phyloP scores from a whole-genome alignment of 176 grass and related monocot species.

The Ananas comosus region DNA sequence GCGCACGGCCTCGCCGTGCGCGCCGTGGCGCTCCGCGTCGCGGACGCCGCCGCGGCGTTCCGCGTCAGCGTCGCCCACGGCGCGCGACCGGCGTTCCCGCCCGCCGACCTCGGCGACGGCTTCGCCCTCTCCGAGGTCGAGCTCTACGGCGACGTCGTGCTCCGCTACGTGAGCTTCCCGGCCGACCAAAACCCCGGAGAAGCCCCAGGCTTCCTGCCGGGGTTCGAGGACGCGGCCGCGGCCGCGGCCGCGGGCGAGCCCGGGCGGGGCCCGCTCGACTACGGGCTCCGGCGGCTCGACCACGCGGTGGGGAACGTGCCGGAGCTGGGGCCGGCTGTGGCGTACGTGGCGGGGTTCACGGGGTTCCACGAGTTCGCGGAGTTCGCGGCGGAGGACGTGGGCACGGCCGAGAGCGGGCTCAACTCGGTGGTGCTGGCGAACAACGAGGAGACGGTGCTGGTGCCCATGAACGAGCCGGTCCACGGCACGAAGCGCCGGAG shows the following conservation, averaged over 20 bases:
- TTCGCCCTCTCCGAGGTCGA: slow-evolving; percentile 74
- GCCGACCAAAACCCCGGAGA: not conserved
- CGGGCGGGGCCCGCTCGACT: slow-evolving; percentile 15
- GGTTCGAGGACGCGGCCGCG: slow-evolving; percentile 37
- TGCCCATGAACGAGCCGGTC: slow-evolving; percentile 85
- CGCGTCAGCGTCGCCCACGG: slow-evolving; percentile 52
- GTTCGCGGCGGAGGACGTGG: slow-evolving; percentile 86
- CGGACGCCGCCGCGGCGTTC: slow-evolving; percentile 67
- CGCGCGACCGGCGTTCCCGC: slow-evolving; percentile 58
- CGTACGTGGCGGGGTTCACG: slow-evolving; percentile 49
- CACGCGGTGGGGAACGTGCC: slow-evolving; percentile 87
- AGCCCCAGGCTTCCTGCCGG: slow-evolving; percentile 48
- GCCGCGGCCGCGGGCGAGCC: not conserved
- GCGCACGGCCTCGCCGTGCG: slow-evolving; percentile 75
- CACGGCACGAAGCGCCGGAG: slow-evolving; percentile 92
- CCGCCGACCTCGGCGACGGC: slow-evolving; percentile 47
- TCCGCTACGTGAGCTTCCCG: slow-evolving; percentile 63
- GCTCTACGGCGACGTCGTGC: slow-evolving; percentile 86
- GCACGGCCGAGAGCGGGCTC: slow-evolving; percentile 86
- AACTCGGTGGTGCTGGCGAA: slow-evolving; percentile 91
- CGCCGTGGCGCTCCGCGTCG: slow-evolving; percentile 56
- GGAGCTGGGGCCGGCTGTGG: slow-evolving; percentile 31
- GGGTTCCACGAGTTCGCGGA: slow-evolving; percentile 98
- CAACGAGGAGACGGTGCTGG: slow-evolving; percentile 70
- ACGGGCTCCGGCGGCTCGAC: slow-evolving; percentile 55